These are phyloP conservation scores for Hapsidospora chrysogenum DNA, from an alignment of 495 filamentous ascomycete genomes.

Conservation along the genomic window DNA sequence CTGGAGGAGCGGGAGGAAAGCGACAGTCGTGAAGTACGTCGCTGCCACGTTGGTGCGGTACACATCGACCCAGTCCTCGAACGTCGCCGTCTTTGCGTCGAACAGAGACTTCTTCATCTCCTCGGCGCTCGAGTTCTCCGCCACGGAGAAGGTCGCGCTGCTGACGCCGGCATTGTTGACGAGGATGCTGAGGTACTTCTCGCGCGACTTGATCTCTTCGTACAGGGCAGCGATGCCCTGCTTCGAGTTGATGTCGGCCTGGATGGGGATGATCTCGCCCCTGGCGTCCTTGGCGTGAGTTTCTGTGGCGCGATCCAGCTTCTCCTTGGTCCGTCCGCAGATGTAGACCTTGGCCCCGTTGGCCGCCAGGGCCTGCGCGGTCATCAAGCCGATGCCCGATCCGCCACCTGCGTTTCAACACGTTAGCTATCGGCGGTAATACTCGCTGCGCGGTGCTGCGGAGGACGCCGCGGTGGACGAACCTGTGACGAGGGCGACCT, in stretches of 20 bases:
- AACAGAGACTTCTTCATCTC: conserved; percentile 37
- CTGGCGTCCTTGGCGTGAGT: conserved; percentile 15
- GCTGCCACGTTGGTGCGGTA: conserved; percentile 67
- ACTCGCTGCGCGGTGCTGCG: not conserved
- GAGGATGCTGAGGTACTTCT: conserved; percentile 52
- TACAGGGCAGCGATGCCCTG: conserved; percentile 44
- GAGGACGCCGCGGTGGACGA: conserved; percentile 3
- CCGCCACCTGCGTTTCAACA: conserved; percentile 12
- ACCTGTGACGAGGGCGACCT: conserved; percentile 24
- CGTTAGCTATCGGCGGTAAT: not conserved
- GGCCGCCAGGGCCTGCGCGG: conserved; percentile 57
- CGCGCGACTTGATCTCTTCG: conserved; percentile 39
- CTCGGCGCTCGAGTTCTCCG: conserved; percentile 34
- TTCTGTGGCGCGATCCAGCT: conserved; percentile 15
- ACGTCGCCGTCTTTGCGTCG: conserved; percentile 19
- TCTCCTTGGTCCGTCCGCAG: conserved; percentile 48
- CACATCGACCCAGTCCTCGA: conserved; percentile 48
- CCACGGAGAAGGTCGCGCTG: conserved; percentile 6
- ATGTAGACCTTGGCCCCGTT: conserved; percentile 79
- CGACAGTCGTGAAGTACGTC: conserved; percentile 36
- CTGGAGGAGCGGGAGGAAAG: conserved; percentile 25
- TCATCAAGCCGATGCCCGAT: conserved; percentile 62
- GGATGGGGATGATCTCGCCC: conserved; percentile 16
- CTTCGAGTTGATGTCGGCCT: conserved; percentile 18
- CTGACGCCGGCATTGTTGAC: conserved; percentile 59